Conservation (phyloP, 371 early-diverging fungal species). For the Rhizopus delemar region DNA sequence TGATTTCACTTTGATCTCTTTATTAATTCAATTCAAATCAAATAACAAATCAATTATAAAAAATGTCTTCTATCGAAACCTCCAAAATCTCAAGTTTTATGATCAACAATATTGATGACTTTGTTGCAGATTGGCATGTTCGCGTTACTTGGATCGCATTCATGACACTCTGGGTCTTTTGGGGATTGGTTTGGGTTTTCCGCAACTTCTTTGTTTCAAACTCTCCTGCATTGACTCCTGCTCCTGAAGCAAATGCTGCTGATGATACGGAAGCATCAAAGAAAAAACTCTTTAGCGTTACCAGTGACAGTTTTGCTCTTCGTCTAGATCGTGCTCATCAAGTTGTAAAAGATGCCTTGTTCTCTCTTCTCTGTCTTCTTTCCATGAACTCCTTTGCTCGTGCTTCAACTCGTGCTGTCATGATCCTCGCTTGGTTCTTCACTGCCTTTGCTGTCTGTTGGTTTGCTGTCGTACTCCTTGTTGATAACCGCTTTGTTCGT, state of each 20-base stretch:
- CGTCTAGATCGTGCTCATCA: conserved; percentile 21
- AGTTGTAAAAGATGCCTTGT: conserved; percentile 19
- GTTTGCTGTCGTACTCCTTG: conserved; percentile 8
- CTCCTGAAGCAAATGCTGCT: conserved; percentile 10
- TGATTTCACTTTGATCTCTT: neutral
- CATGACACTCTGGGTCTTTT: conserved; percentile 36
- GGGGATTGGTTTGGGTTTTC: conserved; percentile 31
- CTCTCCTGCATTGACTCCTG: neutral
- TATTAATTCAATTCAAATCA: neutral
- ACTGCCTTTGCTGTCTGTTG: conserved; percentile 16
- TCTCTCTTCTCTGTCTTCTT: conserved; percentile 31
- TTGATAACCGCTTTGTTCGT: conserved; percentile 21
- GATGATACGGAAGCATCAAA: conserved; percentile 15
- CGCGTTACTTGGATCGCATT: conserved; percentile 39
- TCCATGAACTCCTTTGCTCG: conserved; percentile 40
- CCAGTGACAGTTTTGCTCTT: conserved; percentile 1
- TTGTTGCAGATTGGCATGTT: conserved; percentile 34
- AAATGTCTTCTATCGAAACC: neutral
- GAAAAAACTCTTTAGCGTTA: conserved; percentile 13
- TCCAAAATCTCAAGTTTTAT: neutral
- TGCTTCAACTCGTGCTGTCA: conserved; percentile 35
- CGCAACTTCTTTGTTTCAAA: conserved; percentile 22
- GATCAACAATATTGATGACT: neutral
- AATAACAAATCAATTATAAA: too few species aligned
- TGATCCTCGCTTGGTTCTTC: conserved; percentile 44